Percentiles rank a stretch among this genome's conserved stretches.
These are phyloP conservation scores for Microbotryum lychnidis-dioicae DNA, from an alignment of 1,284 basidiomycete genomes.

Conservation along the genomic window DNA sequence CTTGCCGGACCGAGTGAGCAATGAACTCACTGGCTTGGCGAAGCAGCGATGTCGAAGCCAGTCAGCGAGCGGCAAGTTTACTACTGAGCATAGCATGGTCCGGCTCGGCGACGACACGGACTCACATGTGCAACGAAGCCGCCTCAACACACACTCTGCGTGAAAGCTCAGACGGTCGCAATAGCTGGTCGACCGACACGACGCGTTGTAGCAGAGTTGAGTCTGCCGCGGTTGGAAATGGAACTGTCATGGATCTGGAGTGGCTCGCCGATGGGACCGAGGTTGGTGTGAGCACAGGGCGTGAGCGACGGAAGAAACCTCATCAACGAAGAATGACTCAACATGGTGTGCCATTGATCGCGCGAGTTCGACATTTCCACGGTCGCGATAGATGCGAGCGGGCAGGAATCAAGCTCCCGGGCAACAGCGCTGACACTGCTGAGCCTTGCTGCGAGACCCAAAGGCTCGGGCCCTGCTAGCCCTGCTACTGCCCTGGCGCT, in stretches of 20 bases:
- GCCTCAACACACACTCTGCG: slow-evolving; percentile 12
- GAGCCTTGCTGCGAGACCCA: no score
- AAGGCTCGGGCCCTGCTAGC: no score
- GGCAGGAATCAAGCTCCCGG: no score
- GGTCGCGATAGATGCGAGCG: no score
- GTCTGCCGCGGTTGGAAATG: slow-evolving; percentile 23
- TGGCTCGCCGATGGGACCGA: no score
- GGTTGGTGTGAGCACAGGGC: no score
- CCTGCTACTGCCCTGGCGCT: no score
- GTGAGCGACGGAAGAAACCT: no score
- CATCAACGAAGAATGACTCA: no score
- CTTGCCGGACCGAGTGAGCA: slow-evolving; percentile 33
- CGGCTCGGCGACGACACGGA: not conserved
- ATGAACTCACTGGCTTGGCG: slow-evolving; percentile 13
- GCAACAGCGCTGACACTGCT: no score
- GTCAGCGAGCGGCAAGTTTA: not conserved
- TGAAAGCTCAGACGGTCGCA: slow-evolving; percentile 20
- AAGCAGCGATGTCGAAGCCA: not conserved
- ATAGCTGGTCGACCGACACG: slow-evolving; percentile 26
- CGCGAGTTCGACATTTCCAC: no score
- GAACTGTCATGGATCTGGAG: slow-evolving; percentile 26
- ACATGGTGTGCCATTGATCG: no score
- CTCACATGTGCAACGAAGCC: slow-evolving; percentile 17
- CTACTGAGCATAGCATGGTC: not conserved
- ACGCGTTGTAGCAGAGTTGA: slow-evolving; percentile 29